Evolutionary conservation across 2,329 filamentous ascomycete species (phyloP).

Genomic region (Orbilia brochopaga): DNA sequence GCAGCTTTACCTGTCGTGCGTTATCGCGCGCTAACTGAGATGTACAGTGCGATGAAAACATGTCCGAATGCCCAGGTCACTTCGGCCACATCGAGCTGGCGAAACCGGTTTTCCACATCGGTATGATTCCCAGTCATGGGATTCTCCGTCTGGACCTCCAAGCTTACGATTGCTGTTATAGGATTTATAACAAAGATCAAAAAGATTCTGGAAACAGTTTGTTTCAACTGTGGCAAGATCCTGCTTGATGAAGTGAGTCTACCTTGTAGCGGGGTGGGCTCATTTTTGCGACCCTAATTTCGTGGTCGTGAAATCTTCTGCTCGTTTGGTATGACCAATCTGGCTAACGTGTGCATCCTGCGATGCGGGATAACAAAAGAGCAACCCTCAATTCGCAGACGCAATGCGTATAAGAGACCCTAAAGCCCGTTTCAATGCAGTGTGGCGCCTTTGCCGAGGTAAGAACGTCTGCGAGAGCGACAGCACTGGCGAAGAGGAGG

Average conservation of each 20-base stretch:
- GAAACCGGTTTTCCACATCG: constrained; percentile 89
- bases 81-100: constrained; percentile 99
- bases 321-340: constrained; percentile 35
- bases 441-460: constrained; percentile 90
- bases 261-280: constrained; percentile 59
- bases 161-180: constrained; percentile 51
- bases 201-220: constrained; percentile 97
- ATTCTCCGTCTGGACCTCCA: neutral
- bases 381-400: constrained; percentile 79
- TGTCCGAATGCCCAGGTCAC: constrained; percentile 94
- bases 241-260: constrained; percentile 96
- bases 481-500: constrained; percentile 69
- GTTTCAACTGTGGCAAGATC: constrained; percentile 98
- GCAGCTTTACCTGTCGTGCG: neutral
- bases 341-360: constrained; percentile 54
- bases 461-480: constrained; percentile 85
- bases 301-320: constrained; percentile 35
- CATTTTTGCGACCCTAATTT: constrained; percentile 20
- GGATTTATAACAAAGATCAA: constrained; percentile 99
- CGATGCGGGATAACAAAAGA: constrained; percentile 63
- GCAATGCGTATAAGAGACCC: constrained; percentile 86
- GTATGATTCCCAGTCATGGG: constrained; percentile 58
- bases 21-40: constrained; percentile 23
- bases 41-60: constrained; percentile 78
- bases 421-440: constrained; percentile 89